Conservation (phyloP, 1,284 basidiomycete species). For the Veloboletus limbatus region DNA sequence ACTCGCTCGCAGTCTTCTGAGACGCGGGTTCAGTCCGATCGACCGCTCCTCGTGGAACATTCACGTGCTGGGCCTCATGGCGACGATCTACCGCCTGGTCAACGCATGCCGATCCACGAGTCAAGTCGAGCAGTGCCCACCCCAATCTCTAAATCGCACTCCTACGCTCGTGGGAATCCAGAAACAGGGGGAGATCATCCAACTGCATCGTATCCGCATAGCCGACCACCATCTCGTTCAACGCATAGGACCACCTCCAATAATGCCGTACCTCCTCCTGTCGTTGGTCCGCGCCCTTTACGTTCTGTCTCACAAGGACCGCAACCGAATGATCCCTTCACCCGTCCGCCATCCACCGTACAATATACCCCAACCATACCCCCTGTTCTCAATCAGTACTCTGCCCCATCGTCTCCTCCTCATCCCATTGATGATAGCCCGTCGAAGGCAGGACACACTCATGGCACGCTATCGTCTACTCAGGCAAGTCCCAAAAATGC, state of each 20-base stretch:
- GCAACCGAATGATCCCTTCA: constrained; percentile 25
- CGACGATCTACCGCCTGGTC: constrained; percentile 23
- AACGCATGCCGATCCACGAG: constrained; percentile 32
- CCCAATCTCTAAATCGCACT: constrained; percentile 20
- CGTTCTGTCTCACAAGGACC: constrained; percentile 32
- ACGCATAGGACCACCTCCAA: constrained; percentile 22
- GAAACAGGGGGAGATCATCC: constrained; percentile 20
- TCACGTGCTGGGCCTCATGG: constrained; percentile 28
- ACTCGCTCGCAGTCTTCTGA: constrained; percentile 26
- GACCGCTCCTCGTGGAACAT: constrained; percentile 15
- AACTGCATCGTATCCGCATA: constrained; percentile 20
- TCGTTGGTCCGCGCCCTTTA: constrained; percentile 30
- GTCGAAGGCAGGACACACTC: constrained; percentile 13
- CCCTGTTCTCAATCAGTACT: constrained; percentile 17
- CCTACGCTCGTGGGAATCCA: constrained; percentile 28
- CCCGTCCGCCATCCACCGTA: constrained; percentile 26
- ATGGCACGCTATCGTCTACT: constrained; percentile 13
- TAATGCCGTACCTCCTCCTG: constrained; percentile 22
- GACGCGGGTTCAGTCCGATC: constrained; percentile 25
- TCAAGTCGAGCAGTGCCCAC: constrained; percentile 21
- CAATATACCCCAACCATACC: constrained; percentile 15
- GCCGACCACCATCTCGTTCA: constrained; percentile 30
- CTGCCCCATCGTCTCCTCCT: constrained; percentile 22
- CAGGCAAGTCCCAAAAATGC: constrained; percentile 28
- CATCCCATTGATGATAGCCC: constrained; percentile 15